Conservation (phyloP, 148 eudicot genomes). For the Bassia scoparia region DNA sequence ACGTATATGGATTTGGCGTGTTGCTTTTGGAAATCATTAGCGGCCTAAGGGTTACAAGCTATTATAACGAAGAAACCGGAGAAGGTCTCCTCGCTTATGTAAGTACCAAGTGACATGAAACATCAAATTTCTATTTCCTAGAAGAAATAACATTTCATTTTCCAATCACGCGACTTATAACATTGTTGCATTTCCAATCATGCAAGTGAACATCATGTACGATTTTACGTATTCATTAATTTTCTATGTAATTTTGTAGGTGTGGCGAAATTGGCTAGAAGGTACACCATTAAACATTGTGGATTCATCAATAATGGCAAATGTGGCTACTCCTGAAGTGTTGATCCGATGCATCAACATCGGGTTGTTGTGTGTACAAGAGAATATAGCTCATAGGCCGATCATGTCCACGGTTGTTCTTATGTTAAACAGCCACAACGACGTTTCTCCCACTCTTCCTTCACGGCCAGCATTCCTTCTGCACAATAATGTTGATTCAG, state of each 20-base stretch:
- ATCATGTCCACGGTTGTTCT: slow-evolving; percentile 30
- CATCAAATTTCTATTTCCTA: too few species aligned
- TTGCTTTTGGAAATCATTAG: slow-evolving; percentile 46
- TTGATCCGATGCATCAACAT: slow-evolving; percentile 35
- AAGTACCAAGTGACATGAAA: background rate
- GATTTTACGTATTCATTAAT: too few species aligned
- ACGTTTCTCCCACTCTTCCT: slow-evolving; percentile 19
- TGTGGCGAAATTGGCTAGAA: slow-evolving; percentile 36
- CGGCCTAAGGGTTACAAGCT: slow-evolving; percentile 24
- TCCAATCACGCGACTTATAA: too few species aligned
- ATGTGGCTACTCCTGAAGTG: slow-evolving; percentile 11
- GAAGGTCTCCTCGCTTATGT: slow-evolving; percentile 15
- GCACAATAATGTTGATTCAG: background rate
- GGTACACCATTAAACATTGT: slow-evolving; percentile 23
- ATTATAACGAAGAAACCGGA: background rate
- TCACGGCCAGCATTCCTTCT: slow-evolving; percentile 19
- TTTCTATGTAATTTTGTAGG: slow-evolving; percentile 18
- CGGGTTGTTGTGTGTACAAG: slow-evolving; percentile 35
- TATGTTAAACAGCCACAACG: slow-evolving; percentile 27
- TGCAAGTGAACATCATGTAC: too few species aligned
- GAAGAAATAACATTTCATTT: too few species aligned
- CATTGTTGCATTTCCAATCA: too few species aligned
- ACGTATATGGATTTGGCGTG: slow-evolving; percentile 56
- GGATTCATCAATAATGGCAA: slow-evolving; percentile 11
- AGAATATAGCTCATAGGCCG: slow-evolving; percentile 27